phyloP scores from a whole-genome alignment of 2,329 filamentous ascomycete species.

The Cucurbitaria berberidis region DNA sequence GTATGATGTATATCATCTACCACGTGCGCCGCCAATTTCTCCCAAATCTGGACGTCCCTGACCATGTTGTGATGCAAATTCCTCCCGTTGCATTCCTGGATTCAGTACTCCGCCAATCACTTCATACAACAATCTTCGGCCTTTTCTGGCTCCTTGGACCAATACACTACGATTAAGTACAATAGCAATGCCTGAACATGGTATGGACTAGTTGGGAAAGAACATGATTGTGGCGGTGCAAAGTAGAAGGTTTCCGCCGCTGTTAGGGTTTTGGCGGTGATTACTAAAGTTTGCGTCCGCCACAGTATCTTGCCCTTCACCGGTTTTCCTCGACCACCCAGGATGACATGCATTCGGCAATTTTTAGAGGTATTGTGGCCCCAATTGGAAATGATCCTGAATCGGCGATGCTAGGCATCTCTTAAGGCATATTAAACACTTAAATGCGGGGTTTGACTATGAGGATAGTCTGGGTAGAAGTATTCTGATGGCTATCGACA shows the following conservation, averaged over 20 bases:
- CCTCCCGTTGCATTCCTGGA: constrained; percentile 73
- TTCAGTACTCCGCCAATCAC: constrained; percentile 75
- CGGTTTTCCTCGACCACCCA: background rate
- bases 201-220: constrained; percentile 47
- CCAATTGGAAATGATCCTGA: no score
- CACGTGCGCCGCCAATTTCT: constrained; percentile 84
- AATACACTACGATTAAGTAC: constrained; percentile 76
- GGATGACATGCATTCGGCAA: background rate
- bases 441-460: no score
- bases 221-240: constrained; percentile 52
- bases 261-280: background rate
- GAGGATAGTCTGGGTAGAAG: no score
- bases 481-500: no score
- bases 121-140: constrained; percentile 68
- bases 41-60: constrained; percentile 69
- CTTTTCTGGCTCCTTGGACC: constrained; percentile 70
- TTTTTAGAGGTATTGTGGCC: no score
- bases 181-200: constrained; percentile 77
- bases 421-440: no score
- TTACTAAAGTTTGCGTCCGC: background rate
- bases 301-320: background rate
- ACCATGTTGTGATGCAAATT: constrained; percentile 68
- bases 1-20: constrained; percentile 81
- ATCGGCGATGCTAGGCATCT: no score
- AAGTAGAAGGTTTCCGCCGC: constrained; percentile 41